Conservation (phyloP, 2,329 filamentous ascomycete genomes). For the Hypoxylon sp. region DNA sequence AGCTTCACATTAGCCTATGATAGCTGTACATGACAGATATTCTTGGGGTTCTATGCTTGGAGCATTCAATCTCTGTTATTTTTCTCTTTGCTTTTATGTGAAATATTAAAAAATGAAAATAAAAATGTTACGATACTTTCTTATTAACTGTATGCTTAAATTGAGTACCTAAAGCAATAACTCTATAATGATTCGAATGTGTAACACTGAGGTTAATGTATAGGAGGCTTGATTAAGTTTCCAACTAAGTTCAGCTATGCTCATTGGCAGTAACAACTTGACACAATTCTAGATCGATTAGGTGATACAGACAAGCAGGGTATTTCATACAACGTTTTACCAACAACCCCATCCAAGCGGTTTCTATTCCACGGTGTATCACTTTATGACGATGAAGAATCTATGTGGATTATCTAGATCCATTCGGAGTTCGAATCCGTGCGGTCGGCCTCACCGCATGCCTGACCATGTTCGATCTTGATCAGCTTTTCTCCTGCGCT, state of each 20-base stretch:
- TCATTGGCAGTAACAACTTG: slow-evolving; percentile 2
- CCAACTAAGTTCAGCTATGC: neutral
- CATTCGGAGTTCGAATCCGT: neutral
- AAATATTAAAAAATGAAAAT: too few relatives aligned
- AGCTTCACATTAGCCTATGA: slow-evolving; percentile 17
- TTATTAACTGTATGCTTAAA: neutral
- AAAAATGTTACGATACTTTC: neutral
- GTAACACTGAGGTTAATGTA: neutral
- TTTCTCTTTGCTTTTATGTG: slow-evolving; percentile 13
- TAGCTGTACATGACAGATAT: neutral
- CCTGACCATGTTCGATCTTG: slow-evolving; percentile 4
- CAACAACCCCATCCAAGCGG: neutral
- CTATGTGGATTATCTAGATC: neutral
- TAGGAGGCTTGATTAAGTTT: neutral
- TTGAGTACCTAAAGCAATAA: neutral
- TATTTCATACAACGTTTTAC: neutral
- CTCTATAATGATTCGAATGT: neutral
- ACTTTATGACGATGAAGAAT: neutral
- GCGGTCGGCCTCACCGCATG: slow-evolving; percentile 14
- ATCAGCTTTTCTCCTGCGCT: slow-evolving; percentile 13
- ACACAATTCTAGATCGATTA: slow-evolving; percentile 1
- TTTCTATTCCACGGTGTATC: neutral
- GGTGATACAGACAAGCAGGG: neutral
- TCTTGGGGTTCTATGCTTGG: neutral
- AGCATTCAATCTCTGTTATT: neutral